Evolutionary conservation across 306 rosid species (phyloP).

Genomic region (Dalbergia oliveri): DNA sequence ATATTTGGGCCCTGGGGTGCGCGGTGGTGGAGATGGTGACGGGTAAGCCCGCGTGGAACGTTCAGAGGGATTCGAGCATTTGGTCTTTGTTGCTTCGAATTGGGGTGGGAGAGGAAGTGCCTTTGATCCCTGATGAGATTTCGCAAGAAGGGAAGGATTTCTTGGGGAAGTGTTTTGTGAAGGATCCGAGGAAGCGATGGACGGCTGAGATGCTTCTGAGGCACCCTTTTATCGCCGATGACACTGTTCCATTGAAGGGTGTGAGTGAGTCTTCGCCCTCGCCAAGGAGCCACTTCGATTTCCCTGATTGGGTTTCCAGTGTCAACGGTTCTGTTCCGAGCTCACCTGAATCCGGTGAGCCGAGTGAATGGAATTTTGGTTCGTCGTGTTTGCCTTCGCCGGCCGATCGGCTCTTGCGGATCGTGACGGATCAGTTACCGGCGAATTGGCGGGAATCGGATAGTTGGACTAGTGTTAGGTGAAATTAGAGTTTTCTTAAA

Average conservation of each 20-base stretch:
- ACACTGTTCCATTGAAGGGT: constrained; percentile 46
- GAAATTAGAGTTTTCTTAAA: constrained; percentile 12
- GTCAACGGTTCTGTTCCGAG: constrained; percentile 11
- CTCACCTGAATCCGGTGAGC: constrained; percentile 48
- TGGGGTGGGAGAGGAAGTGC: constrained; percentile 76
- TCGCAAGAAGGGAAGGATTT: constrained; percentile 80
- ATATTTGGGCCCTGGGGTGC: constrained; percentile 88
- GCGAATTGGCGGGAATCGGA: constrained; percentile 62
- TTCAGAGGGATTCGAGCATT: constrained; percentile 42
- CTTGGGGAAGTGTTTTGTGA: constrained; percentile 69
- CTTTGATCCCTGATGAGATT: constrained; percentile 64
- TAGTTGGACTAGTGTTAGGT: constrained; percentile 72
- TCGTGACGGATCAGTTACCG: constrained; percentile 46
- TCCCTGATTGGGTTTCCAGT: constrained; percentile 75
- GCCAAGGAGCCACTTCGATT: constrained; percentile 84
- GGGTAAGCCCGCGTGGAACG: constrained; percentile 78
- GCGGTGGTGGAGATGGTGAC: constrained; percentile 81
- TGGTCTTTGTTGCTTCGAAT: constrained; percentile 69
- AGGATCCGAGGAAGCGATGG: constrained; percentile 80
- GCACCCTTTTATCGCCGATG: constrained; percentile 64
- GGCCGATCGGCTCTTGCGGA: constrained; percentile 51
- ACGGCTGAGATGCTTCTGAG: constrained; percentile 87
- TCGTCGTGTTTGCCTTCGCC: constrained; percentile 44
- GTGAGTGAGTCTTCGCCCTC: constrained; percentile 10
- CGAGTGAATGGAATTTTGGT: constrained; percentile 14